Percentiles rank a stretch among this genome's conserved stretches.
These are phyloP conservation scores for Malus fusca DNA, from an alignment of 306 rosid species.

Conservation along the genomic window DNA sequence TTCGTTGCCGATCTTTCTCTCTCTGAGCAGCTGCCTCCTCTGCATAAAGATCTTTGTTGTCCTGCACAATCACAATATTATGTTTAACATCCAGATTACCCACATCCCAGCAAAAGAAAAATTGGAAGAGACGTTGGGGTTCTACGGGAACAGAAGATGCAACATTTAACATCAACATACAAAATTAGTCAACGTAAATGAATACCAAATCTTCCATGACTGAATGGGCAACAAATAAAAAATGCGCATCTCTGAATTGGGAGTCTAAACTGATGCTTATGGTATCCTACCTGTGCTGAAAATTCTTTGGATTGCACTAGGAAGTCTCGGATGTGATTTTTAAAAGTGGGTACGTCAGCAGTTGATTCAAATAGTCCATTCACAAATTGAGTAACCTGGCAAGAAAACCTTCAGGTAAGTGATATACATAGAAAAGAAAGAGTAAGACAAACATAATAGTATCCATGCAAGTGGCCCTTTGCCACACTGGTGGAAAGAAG, in stretches of 20 bases:
- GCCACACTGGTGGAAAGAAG: too few species aligned
- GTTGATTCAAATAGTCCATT: slow-evolving; percentile 77
- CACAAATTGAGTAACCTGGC: slow-evolving; percentile 90
- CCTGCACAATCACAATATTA: slow-evolving; percentile 36
- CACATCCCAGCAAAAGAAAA: background rate
- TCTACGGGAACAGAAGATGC: background rate
- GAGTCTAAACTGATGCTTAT: background rate
- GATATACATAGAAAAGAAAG: background rate
- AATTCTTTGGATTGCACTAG: slow-evolving; percentile 94
- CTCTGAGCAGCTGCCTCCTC: slow-evolving; percentile 97
- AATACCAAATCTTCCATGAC: background rate
- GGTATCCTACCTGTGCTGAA: slow-evolving; percentile 79
- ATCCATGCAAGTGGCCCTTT: too few species aligned
- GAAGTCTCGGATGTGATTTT: slow-evolving; percentile 82
- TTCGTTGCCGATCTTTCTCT: slow-evolving; percentile 89
- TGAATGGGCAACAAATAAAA: background rate
- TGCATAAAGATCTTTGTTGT: slow-evolving; percentile 91
- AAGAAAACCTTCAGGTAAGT: slow-evolving; percentile 10
- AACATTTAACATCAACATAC: background rate
- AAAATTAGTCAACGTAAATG: background rate
- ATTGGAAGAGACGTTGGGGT: too few species aligned
- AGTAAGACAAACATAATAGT: background rate
- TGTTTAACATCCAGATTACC: slow-evolving; percentile 1
- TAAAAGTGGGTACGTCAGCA: slow-evolving; percentile 65
- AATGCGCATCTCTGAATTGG: background rate